These are phyloP conservation scores for Backusella parvicylindrica DNA, from an alignment of 192 early-diverging fungal genomes.

Conservation along the genomic window DNA sequence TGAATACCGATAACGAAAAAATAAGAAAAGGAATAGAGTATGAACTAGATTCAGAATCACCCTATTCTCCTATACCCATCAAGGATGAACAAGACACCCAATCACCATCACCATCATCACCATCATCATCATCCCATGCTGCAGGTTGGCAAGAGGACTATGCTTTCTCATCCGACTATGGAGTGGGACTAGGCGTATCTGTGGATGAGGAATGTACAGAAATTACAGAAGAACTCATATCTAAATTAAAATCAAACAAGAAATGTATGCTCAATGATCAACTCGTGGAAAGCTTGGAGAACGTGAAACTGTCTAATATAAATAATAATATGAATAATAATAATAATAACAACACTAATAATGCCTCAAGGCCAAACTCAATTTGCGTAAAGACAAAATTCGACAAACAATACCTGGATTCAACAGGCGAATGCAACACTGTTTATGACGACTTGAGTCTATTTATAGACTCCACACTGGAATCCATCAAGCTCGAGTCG, in stretches of 20 bases:
- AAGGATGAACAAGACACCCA: neutral
- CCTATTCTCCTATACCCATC: neutral
- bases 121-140: constrained; percentile 6
- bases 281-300: constrained; percentile 18
- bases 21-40: constrained; percentile 29
- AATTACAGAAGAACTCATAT: constrained; percentile 13
- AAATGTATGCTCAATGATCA: constrained; percentile 18
- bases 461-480: constrained; percentile 33
- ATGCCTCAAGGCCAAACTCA: neutral
- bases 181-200: neutral
- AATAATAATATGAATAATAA: neutral
- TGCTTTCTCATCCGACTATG: constrained; percentile 1
- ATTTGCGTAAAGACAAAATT: neutral
- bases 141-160: constrained; percentile 20
- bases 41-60: constrained; percentile 22
- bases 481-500: constrained; percentile 24
- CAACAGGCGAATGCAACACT: neutral
- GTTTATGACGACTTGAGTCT: constrained; percentile 48
- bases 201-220: constrained; percentile 3
- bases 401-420: neutral
- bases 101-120: too few relatives aligned
- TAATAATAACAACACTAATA: neutral
- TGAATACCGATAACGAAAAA: neutral
- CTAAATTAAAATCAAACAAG: constrained; percentile 27
- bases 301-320: neutral